Evolutionary conservation across 176 grass and related monocot genomes (phyloP).

Genomic region (Zoysia pacifica): DNA sequence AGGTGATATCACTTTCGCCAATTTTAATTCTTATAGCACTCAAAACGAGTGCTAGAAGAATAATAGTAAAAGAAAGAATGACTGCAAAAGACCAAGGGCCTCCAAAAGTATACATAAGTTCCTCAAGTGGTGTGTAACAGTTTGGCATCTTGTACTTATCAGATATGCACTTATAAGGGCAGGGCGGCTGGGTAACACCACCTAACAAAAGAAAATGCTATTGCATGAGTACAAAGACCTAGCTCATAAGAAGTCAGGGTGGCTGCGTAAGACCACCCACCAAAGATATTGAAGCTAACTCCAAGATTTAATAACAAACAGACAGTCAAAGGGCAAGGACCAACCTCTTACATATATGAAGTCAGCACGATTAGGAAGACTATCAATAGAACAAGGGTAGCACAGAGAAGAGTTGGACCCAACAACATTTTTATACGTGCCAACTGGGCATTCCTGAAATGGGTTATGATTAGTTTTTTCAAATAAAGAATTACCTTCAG

Average conservation of each 20-base stretch:
- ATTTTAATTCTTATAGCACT: conserved; percentile 96
- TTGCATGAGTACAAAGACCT: neutral
- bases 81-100: conserved; percentile 90
- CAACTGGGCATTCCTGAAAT: conserved; percentile 95
- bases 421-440: conserved; percentile 82
- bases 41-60: conserved; percentile 83
- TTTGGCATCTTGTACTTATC: conserved; percentile 98
- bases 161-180: conserved; percentile 91
- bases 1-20: conserved; percentile 68
- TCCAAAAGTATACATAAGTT: conserved; percentile 88
- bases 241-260: conserved; percentile 31
- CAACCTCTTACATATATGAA: conserved; percentile 97
- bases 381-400: conserved; percentile 67
- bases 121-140: conserved; percentile 96
- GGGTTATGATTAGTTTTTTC: conserved; percentile 22
- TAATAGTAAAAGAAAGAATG: conserved; percentile 68
- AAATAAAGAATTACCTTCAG: neutral
- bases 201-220: conserved; percentile 50
- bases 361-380: conserved; percentile 81
- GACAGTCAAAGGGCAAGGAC: conserved; percentile 27
- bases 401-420: conserved; percentile 92
- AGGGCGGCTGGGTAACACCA: conserved; percentile 76
- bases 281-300: conserved; percentile 19
- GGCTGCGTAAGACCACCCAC: conserved; percentile 47
- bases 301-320: neutral